phyloP scores from a whole-genome alignment of 805 yeast species.

The Candida qinlingensis region DNA sequence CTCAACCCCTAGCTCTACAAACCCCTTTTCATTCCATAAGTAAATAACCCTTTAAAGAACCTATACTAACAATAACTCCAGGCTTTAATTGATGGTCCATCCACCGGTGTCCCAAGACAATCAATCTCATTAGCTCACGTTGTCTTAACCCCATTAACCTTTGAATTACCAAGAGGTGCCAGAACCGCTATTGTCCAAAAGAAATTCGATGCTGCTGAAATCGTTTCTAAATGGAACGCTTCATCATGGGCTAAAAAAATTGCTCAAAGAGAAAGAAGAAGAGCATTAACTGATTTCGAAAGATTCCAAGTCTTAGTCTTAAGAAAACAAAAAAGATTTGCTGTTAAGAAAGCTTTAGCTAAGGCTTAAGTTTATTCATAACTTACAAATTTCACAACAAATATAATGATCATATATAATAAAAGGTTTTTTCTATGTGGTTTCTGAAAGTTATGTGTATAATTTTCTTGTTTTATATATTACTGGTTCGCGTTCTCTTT shows the following conservation, averaged over 20 bases:
- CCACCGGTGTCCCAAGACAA: slow-evolving; percentile 85
- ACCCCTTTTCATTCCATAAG: background rate
- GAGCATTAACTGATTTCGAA: slow-evolving; percentile 92
- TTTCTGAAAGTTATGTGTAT: slow-evolving; percentile 11
- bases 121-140: slow-evolving; percentile 81
- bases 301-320: slow-evolving; percentile 98
- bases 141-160: slow-evolving; percentile 88
- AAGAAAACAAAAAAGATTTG: slow-evolving; percentile 95
- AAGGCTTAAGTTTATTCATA: slow-evolving; percentile 57
- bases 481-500: background rate
- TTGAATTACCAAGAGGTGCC: slow-evolving; percentile 92
- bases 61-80: slow-evolving; percentile 30
- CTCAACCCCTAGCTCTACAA: background rate
- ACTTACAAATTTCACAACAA: slow-evolving; percentile 2
- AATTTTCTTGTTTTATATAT: slow-evolving; percentile 15
- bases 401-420: slow-evolving; percentile 12
- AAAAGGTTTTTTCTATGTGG: slow-evolving; percentile 22
- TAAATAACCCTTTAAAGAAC: background rate
- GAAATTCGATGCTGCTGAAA: slow-evolving; percentile 90
- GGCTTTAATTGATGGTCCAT: slow-evolving; percentile 96
- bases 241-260: slow-evolving; percentile 98
- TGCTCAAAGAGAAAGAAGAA: slow-evolving; percentile 91
- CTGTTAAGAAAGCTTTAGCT: slow-evolving; percentile 94
- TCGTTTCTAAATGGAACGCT: slow-evolving; percentile 86
- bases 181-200: slow-evolving; percentile 79